Evolutionary conservation across 2,329 filamentous ascomycete genomes (phyloP), one percentile per base, ranked within the genome.

Genomic region (Leptoxyphium fumago): DNA sequence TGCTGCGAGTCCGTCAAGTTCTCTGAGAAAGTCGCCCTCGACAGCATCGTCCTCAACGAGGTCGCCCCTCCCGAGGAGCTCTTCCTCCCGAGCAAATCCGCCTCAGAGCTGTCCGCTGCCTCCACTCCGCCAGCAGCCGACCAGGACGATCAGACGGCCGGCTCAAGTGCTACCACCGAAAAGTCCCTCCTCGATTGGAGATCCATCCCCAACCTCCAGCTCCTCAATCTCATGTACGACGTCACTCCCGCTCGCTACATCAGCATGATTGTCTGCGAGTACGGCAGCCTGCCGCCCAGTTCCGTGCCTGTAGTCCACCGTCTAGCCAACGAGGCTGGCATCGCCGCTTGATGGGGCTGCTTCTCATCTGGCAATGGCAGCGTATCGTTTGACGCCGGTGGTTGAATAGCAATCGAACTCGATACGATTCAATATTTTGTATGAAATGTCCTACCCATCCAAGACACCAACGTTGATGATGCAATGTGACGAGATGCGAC

Each of bases 1-100:
- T 82, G 93, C 46, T 94, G 86, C 62, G 89, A 96, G 67, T 91
- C 83, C 3, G 80, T 96, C 67, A 98, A 96, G 65, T 95, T 96
- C 61, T 84, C 91, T 56, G 80, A 86, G 54, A 81, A 86, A 46
- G 85, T 95, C 10, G 84, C 86, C 6, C 77, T 93, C 11, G 91
- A 96, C 64, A 89, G 86, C 18, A 84, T 96, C 52, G 89, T 91
- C 38, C 81, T 86, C 56, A 98, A 98, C 62, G 91, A 98, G 68
- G 81, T 95, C 49, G 87, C 77, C 65, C 73, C 88, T 61, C 57
- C 85, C 64, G 77, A 82, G 62, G 72, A 85, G 65, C 65, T 83
- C 10, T 55, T 70, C 42, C 18, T 60, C 41, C 45, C 48, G 50
- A 9, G 7, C 38, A 42, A 14, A 21, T 40, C 18, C 14, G 36